Evolutionary conservation across 495 filamentous ascomycete genomes (phyloP), one percentile per base, ranked within the genome.

Genomic region (Bombardia bombarda): DNA sequence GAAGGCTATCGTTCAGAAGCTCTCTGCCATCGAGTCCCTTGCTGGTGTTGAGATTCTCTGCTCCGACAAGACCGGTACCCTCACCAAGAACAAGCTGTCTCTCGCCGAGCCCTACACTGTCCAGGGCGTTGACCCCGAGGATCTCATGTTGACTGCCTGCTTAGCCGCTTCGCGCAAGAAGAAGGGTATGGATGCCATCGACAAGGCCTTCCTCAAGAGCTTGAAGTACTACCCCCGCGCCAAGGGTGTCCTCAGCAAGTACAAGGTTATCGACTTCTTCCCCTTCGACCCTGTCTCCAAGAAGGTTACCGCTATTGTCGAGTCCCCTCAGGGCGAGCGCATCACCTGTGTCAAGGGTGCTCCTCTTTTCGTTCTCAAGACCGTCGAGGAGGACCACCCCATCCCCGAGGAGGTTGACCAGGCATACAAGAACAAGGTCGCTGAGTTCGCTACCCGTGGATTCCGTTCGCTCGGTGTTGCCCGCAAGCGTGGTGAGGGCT

Each of bases 31-130:
- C 47, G 89, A 95, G 69, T 95, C 89, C 18, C 70, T 95, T 42
- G 89, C 89, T 55, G 89, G 86, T 73, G 89, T 94, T 43, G 87
- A 95, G 70, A 93, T 95, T 62, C 80, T 95, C 49, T 96, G 90
- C 75, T 96, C 90, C 32, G 90, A 96, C 71, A 96, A 96, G 75
- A 94, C 87, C 39, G 87, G 87, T 82, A 93, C 82, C 44, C 66
- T 95, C 48, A 95, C 88, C 55, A 90, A 88, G 70, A 95, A 95
- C 73, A 90, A 89, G 66, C 77, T 95, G 14, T 87, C 86, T 28
- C 75, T 94, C 39, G 72, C 80, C 36, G 88, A 93, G 52, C 88
- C 89, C 24, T 95, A 80, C 68, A 86, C 82, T 37, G 81, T 88
- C 24, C 69, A 75, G 46, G 87, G 87, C 54, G 79, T 90, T 38